Percentiles rank a stretch among this genome's conserved stretches.
phyloP scores from a whole-genome alignment of 805 yeast genomes.

The Hagleromyces aurorensis region DNA sequence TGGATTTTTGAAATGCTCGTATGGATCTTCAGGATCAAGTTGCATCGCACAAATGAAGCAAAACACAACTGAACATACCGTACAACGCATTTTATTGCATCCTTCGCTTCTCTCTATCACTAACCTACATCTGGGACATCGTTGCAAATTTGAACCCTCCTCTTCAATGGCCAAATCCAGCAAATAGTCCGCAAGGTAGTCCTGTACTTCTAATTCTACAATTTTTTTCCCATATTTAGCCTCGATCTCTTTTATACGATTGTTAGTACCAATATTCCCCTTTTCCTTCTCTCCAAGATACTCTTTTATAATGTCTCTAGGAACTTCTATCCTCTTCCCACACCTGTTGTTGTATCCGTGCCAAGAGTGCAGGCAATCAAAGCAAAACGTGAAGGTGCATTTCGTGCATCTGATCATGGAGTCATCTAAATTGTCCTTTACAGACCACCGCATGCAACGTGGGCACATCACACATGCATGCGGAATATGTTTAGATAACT shows the following conservation, averaged over 20 bases:
- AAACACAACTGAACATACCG: constrained; percentile 40
- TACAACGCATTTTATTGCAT: constrained; percentile 56
- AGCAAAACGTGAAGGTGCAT: constrained; percentile 50
- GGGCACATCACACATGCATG: constrained; percentile 46
- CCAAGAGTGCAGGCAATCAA: constrained; percentile 51
- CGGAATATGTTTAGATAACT: constrained; percentile 39
- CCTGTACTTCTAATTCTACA: constrained; percentile 37
- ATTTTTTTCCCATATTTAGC: constrained; percentile 39
- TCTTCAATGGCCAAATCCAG: constrained; percentile 38
- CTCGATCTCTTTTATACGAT: constrained; percentile 31
- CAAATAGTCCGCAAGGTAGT: constrained; percentile 39
- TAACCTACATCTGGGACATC: constrained; percentile 46
- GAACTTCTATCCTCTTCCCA: constrained; percentile 29
- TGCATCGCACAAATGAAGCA: constrained; percentile 48
- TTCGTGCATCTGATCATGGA: constrained; percentile 40
- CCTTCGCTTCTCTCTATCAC: constrained; percentile 52
- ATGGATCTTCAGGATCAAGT: constrained; percentile 37
- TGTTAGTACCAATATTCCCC: constrained; percentile 26
- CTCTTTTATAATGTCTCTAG: constrained; percentile 27
- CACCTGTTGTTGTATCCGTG: constrained; percentile 48
- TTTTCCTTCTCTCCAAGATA: constrained; percentile 32
- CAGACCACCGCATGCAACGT: constrained; percentile 41
- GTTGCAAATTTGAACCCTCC: constrained; percentile 36
- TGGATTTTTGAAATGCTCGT: constrained; percentile 42
- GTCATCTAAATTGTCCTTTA: constrained; percentile 40